Conservation (phyloP, 2,329 filamentous ascomycete genomes). For the Arthrobotrys sinensis region DNA sequence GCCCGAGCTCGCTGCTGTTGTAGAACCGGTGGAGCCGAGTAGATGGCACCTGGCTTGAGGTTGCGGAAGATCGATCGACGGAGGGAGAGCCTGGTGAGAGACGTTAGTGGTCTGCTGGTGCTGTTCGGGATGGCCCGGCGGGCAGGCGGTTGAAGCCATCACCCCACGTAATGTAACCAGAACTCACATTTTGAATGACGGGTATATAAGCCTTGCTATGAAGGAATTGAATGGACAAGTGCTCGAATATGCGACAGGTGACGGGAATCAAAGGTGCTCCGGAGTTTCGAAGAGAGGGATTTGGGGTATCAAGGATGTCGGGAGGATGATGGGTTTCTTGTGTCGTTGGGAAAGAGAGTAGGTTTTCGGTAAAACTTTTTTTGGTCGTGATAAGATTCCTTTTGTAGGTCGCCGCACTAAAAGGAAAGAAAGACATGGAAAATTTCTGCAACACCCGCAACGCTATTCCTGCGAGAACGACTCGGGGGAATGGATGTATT, state of each 20-base stretch:
- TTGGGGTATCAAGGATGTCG: slow-evolving; percentile 34
- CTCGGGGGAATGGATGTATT: slow-evolving; percentile 24
- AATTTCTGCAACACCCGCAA: slow-evolving; percentile 60
- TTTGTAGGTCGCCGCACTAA: slow-evolving; percentile 53
- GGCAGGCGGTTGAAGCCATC: slow-evolving; percentile 20
- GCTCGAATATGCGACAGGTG: neutral
- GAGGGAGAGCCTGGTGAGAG: slow-evolving; percentile 43
- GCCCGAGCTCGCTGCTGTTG: slow-evolving; percentile 58
- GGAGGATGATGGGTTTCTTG: slow-evolving; percentile 28
- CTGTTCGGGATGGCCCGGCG: slow-evolving; percentile 12
- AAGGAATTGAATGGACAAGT: slow-evolving; percentile 13
- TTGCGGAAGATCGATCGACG: slow-evolving; percentile 61
- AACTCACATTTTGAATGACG: slow-evolving; percentile 47
- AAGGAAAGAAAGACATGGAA: slow-evolving; percentile 55
- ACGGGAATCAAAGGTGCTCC: slow-evolving; percentile 8
- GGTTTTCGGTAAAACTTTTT: slow-evolving; percentile 60
- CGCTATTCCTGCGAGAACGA: slow-evolving; percentile 7
- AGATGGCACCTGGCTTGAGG: slow-evolving; percentile 58
- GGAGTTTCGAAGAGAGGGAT: slow-evolving; percentile 6
- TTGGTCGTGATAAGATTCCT: slow-evolving; percentile 52
- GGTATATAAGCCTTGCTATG: slow-evolving; percentile 26
- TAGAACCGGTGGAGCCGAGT: slow-evolving; percentile 55
- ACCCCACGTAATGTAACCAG: slow-evolving; percentile 32
- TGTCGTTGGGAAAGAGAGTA: slow-evolving; percentile 31
- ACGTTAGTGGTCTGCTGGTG: slow-evolving; percentile 19